Evolutionary conservation across 257 asterid species (phyloP).

Genomic region (Gentiana macrophylla): DNA sequence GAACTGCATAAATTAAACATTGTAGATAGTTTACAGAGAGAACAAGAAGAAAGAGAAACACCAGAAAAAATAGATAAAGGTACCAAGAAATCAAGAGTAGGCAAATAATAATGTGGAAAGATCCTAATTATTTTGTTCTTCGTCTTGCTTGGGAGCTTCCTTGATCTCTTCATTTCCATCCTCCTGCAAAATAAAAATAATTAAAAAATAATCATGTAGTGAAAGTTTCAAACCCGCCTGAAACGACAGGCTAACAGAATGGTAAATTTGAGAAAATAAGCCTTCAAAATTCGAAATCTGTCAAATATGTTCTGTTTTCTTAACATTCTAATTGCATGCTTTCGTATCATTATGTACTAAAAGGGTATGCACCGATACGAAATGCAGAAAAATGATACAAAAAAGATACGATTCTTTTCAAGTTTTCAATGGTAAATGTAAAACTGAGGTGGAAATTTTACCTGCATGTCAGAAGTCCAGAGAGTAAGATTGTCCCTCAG

Average conservation of each 20-base stretch:
- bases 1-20: too few relatives aligned
- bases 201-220: too few relatives aligned
- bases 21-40: too few relatives aligned
- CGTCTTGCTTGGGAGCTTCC: slow-evolving; percentile 55
- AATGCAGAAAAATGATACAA: background rate
- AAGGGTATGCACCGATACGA: background rate
- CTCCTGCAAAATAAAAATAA: slow-evolving; percentile 28
- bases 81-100: too few relatives aligned
- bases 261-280: background rate
- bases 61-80: too few relatives aligned
- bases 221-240: background rate
- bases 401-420: too few relatives aligned
- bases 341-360: background rate
- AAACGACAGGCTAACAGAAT: background rate
- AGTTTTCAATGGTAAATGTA: background rate
- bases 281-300: background rate
- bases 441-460: slow-evolving; percentile 5
- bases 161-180: slow-evolving; percentile 68
- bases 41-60: too few relatives aligned
- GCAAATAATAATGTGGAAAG: background rate
- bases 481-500: slow-evolving; percentile 80
- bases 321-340: background rate
- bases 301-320: too few relatives aligned
- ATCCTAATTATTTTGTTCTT: slow-evolving; percentile 22
- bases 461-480: slow-evolving; percentile 89